Conservation (phyloP, 768 basidiomycete species). For the Amanita molliuscula region DNA sequence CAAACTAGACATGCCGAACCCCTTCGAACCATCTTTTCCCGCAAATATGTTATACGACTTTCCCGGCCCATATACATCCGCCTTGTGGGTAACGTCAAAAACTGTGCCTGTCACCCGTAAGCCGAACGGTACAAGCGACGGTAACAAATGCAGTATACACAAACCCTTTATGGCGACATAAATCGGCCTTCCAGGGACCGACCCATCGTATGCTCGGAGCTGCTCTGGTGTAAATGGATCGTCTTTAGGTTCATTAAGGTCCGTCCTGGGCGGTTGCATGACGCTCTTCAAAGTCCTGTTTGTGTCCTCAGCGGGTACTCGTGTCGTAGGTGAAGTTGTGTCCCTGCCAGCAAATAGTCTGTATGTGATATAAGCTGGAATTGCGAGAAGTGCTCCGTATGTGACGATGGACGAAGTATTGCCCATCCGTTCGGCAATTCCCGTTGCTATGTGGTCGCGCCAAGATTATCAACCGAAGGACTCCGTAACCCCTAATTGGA, state of each 20-base stretch:
- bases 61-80: slow-evolving; percentile 83
- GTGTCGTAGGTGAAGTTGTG: slow-evolving; percentile 2
- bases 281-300: slow-evolving; percentile 38
- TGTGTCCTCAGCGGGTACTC: slow-evolving; percentile 16
- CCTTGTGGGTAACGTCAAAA: slow-evolving; percentile 82
- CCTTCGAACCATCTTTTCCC: slow-evolving; percentile 87
- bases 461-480: too few species aligned
- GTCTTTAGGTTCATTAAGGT: slow-evolving; percentile 63
- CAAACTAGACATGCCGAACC: slow-evolving; percentile 83
- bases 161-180: slow-evolving; percentile 90
- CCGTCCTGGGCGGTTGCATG: slow-evolving; percentile 57
- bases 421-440: slow-evolving; percentile 11
- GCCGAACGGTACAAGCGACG: neutral
- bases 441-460: too few species aligned
- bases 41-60: slow-evolving; percentile 79
- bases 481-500: too few species aligned
- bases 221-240: slow-evolving; percentile 67
- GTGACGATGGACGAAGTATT: slow-evolving; percentile 11
- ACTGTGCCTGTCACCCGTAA: slow-evolving; percentile 50
- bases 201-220: slow-evolving; percentile 65
- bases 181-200: slow-evolving; percentile 55
- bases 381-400: slow-evolving; percentile 15
- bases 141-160: slow-evolving; percentile 4
- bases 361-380: slow-evolving; percentile 19
- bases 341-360: slow-evolving; percentile 7